Percentiles rank a stretch among this genome's conserved stretches.
Conservation (phyloP, 306 rosid species). For the Quercus alba region DNA sequence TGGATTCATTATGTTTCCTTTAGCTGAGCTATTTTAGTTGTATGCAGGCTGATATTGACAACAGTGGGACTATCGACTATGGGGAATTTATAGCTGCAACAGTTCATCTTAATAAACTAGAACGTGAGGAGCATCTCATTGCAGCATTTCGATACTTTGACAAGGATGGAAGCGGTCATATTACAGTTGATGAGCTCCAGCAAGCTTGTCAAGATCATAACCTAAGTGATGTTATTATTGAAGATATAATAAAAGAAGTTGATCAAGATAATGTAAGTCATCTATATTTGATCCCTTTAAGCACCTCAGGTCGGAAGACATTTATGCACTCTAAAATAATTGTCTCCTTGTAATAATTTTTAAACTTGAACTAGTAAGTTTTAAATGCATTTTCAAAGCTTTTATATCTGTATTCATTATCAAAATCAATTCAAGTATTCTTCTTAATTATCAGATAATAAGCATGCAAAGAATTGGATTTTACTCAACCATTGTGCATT, state of each 20-base stretch:
- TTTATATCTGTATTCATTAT: not conserved
- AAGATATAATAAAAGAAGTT: constrained; percentile 88
- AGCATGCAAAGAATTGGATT: not conserved
- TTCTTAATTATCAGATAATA: not conserved
- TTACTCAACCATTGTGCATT: not conserved
- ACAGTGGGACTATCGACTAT: constrained; percentile 92
- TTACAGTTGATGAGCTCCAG: constrained; percentile 95
- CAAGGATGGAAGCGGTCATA: constrained; percentile 92
- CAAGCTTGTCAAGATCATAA: constrained; percentile 91
- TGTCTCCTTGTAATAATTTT: not conserved
- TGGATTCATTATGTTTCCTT: constrained; percentile 8
- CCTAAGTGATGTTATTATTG: constrained; percentile 80
- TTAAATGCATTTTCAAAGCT: not conserved
- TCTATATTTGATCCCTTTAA: constrained; percentile 5
- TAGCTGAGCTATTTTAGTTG: constrained; percentile 35
- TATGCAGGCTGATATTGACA: constrained; percentile 94
- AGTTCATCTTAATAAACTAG: constrained; percentile 94
- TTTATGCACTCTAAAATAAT: not conserved
- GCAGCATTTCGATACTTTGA: constrained; percentile 93
- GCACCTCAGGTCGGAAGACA: not conserved
- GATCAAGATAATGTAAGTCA: constrained; percentile 93
- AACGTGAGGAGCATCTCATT: constrained; percentile 92
- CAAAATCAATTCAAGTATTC: not conserved
- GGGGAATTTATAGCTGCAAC: constrained; percentile 98
- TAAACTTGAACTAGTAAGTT: not conserved